Conservation (phyloP, 129 eudicot genomes). For the Centella asiatica region DNA sequence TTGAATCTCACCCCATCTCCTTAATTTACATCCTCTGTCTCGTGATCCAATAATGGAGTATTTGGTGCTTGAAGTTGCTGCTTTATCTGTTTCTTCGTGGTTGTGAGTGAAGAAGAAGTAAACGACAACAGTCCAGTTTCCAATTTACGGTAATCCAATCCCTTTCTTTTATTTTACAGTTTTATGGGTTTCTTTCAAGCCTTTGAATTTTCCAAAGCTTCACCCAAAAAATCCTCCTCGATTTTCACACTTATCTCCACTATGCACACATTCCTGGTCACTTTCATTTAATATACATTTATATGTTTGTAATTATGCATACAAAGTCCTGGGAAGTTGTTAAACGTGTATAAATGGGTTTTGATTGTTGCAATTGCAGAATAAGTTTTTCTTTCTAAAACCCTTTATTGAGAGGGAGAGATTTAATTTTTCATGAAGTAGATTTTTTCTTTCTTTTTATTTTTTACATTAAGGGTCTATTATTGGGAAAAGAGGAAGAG, state of each 20-base stretch:
- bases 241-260: slow-evolving; percentile 4
- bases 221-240: slow-evolving; percentile 34
- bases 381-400: too few relatives aligned
- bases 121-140: slow-evolving; percentile 13
- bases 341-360: background rate
- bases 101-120: slow-evolving; percentile 34
- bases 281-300: background rate
- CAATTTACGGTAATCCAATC: slow-evolving; percentile 29
- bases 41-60: slow-evolving; percentile 45
- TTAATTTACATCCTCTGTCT: too few relatives aligned
- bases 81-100: slow-evolving; percentile 13
- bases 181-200: slow-evolving; percentile 31
- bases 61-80: slow-evolving; percentile 61
- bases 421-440: background rate
- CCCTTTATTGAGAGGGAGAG: slow-evolving; percentile 1
- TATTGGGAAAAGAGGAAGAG: background rate
- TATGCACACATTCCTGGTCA: slow-evolving; percentile 5
- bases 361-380: too few relatives aligned
- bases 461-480: background rate
- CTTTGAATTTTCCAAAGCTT: slow-evolving; percentile 27
- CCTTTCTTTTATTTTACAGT: slow-evolving; percentile 11
- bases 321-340: background rate
- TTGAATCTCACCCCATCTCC: background rate
- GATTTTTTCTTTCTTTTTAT: background rate
- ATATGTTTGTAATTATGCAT: slow-evolving; percentile 7